Evolutionary conservation across 495 filamentous ascomycete species (phyloP), one percentile per base, ranked within the genome.

Genomic region (Amorphotheca resinae): DNA sequence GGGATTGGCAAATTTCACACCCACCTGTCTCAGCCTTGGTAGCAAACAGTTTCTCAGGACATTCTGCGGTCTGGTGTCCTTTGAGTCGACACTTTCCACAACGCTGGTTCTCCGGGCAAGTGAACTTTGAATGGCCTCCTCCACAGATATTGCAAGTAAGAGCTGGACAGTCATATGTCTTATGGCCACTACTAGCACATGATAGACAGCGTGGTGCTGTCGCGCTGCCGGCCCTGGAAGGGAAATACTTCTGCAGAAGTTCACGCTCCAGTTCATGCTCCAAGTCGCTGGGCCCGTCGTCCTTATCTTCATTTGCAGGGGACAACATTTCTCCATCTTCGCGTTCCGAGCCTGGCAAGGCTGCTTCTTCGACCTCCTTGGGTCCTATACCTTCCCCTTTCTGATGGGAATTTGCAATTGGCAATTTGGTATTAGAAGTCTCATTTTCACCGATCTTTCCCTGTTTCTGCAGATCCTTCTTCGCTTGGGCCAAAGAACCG

Each of bases 31-130:
- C 54, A 11, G 42, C 33, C 30, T 15, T 37, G 1, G 42, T 18
- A 20, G 14, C 17, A 3, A 7, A 5, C n/a, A 57, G 43, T 31
- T 54, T 57, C 20, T 54, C 45, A 3, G 45, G 42, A 28, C 54
- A 57, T 2, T 47, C 38, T 20, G n/a, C 20, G 5, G 6, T 45
- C 7, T 7, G 16, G 31, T 57, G 54, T 2, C 54, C 54, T 22
- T 31, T 44, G 21, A 47, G 36, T 9, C 39, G 46, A 42, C 54
- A 57, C 43, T 54, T 57, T 9, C 21, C 22, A 46, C 54, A 57
- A 23, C 45, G 37, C 14, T 30, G 31, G 12, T 45, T 46, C 9
- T 39, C 22, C 2, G 54, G 51, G 28, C 54, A 57, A 8, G 34
- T 38, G 15, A 38, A 35, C 3, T 17, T 26, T 6, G 45, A 41